phyloP scores from a whole-genome alignment of 2,329 filamentous ascomycete species.

The Fusarium tricinctum region DNA sequence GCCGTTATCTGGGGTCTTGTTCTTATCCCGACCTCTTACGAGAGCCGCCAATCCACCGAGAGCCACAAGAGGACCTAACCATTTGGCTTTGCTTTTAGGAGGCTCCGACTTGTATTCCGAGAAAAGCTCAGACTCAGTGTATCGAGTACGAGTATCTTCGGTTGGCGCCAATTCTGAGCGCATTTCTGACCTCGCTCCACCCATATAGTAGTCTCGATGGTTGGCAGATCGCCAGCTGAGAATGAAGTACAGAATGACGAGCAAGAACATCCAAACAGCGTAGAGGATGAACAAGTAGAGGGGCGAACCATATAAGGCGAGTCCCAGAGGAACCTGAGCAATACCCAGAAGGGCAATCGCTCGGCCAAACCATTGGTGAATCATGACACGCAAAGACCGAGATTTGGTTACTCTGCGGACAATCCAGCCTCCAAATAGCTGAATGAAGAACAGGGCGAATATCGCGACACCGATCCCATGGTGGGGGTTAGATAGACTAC shows the following conservation, averaged over 20 bases:
- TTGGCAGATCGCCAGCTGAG: slow-evolving; percentile 78
- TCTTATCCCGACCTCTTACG: slow-evolving; percentile 60
- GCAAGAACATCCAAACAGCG: slow-evolving; percentile 79
- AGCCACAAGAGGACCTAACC: slow-evolving; percentile 68
- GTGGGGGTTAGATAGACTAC: slow-evolving; percentile 84
- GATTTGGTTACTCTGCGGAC: slow-evolving; percentile 67
- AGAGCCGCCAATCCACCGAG: slow-evolving; percentile 65
- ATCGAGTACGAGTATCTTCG: slow-evolving; percentile 57
- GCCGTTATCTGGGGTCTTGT: slow-evolving; percentile 54
- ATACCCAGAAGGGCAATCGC: slow-evolving; percentile 84
- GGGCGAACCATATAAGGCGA: slow-evolving; percentile 93
- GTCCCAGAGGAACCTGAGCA: slow-evolving; percentile 86
- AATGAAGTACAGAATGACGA: slow-evolving; percentile 83
- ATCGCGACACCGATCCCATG: slow-evolving; percentile 87
- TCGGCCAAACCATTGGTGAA: slow-evolving; percentile 92
- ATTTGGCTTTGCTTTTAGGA: slow-evolving; percentile 55
- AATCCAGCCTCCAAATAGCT: slow-evolving; percentile 77
- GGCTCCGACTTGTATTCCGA: slow-evolving; percentile 53
- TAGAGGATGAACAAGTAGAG: slow-evolving; percentile 88
- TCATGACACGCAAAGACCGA: slow-evolving; percentile 67
- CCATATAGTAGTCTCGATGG: slow-evolving; percentile 67
- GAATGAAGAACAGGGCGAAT: slow-evolving; percentile 78
- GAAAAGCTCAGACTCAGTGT: slow-evolving; percentile 59
- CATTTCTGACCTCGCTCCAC: slow-evolving; percentile 69
- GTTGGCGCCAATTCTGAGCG: slow-evolving; percentile 59